Conservation (phyloP, 2,329 filamentous ascomycete genomes). For the Cladosporium sp. region DNA sequence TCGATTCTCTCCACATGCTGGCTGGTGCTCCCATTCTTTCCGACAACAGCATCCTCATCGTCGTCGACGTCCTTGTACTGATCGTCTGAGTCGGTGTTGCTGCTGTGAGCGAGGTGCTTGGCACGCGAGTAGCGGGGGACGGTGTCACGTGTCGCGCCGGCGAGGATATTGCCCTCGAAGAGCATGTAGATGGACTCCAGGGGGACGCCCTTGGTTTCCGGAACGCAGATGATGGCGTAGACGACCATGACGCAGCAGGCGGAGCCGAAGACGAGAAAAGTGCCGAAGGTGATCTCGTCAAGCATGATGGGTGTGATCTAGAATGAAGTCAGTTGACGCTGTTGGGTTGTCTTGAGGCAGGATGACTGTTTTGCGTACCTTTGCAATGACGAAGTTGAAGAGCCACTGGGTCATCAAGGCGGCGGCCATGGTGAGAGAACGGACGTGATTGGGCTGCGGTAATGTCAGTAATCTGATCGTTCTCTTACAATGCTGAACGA, state of each 20-base stretch:
- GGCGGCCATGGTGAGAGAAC: constrained; percentile 38
- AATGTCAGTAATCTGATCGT: not conserved
- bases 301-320: constrained; percentile 37
- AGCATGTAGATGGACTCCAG: constrained; percentile 37
- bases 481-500: too few relatives aligned
- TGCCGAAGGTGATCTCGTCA: constrained; percentile 38
- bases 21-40: constrained; percentile 8
- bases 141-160: constrained; percentile 34
- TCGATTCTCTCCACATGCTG: constrained; percentile 10
- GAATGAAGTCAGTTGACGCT: constrained; percentile 14
- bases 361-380: not conserved
- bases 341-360: not conserved
- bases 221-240: constrained; percentile 37
- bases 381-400: constrained; percentile 32
- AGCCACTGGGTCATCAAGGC: constrained; percentile 44
- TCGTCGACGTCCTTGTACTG: constrained; percentile 19
- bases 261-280: constrained; percentile 34
- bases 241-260: constrained; percentile 39
- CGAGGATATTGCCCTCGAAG: constrained; percentile 38
- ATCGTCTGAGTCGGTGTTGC: constrained; percentile 20
- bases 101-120: constrained; percentile 29
- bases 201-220: constrained; percentile 39
- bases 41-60: constrained; percentile 21
- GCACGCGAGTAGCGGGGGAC: constrained; percentile 33
- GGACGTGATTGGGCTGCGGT: constrained; percentile 26